Evolutionary conservation across 2,329 filamentous ascomycete species (phyloP), one percentile per base, ranked within the genome.

Genomic region (Fusarium paranaense): DNA sequence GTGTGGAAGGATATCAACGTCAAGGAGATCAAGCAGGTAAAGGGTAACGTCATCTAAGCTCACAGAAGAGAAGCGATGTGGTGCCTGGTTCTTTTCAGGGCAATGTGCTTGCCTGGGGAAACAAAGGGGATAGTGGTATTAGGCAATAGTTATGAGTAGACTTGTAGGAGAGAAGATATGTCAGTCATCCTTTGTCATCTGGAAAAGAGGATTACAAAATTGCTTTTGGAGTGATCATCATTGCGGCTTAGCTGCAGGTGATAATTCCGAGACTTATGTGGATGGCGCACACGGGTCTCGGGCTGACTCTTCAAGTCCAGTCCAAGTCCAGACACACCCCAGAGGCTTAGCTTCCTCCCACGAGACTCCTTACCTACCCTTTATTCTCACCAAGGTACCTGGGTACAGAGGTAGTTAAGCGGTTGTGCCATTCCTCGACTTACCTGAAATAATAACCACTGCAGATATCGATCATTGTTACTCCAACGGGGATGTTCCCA

Each of bases 1-100:
- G 69, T 68, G 27, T 75, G 69, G 72, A 58, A 38, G 27, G 69
- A 75, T 11, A 70, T 73, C 1, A 63, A 75, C 9, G 52, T 75
- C 6, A 70, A 30, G 11, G 56, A 60, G 11, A 62, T 75, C 0
- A 73, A 73, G 25, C 73, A 75, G 42, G 64, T 64, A 1, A 73
- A 75, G 62, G 73, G 73, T 0, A 61, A 54, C 10, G 72, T 68
- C 16, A 33, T 60, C 27, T 69, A 16, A 58, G 4, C 35, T n/a
- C 33, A 8, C 1, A 18, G 22, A 1, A 10, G 14, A 47, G 5
- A 27, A 18, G 9, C 5, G 14, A 1, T 10, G 8, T 14, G 9
- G 5, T 16, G 7, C 1, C 8, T 6, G 22, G 8, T 18, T 10
- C 14, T 25, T 10, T 18, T 18, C 14, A 18, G 10, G 14, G 18